Base-by-base conservation (phyloP, 352 stramenopile genomes). In the Phytophthora fragariaefolia region DNA sequence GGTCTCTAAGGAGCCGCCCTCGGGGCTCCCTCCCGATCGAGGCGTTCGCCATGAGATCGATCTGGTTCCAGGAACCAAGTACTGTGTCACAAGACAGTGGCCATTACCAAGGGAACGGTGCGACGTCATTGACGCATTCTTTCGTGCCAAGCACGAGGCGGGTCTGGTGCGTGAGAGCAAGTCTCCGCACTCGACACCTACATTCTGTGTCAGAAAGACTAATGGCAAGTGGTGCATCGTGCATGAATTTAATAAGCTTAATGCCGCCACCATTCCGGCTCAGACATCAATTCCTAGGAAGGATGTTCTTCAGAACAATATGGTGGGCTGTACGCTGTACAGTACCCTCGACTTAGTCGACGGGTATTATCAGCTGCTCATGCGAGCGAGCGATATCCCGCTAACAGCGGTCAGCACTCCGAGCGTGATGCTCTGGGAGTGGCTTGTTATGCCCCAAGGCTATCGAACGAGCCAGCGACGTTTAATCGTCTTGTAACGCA, bases 401-500 rank as follows among this genome's bases (percentile, higher is more conserved):
- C 40, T 70, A 0, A 79, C 63, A 1, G 67, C 58, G 0, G 61
- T 81, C 1, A 71, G 61, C 22, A 76, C 61, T 0, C 58, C 30
- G 30, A 36, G 30, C 30, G 30, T 7, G 8, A 34, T 34, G 63
- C n/a, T n/a, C n/a, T n/a, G n/a, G n/a, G n/a, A n/a, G n/a, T n/a
- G 74, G 48, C 77, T 76, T 0, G 63, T 74, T 10, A 71, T 74
- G 57, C 63, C 73, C 0, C 38, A 68, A 36, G 69, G 2, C 69
- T 78, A 2, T 62, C 58, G 42, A 78, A 75, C 32, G 66, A 66
- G 8, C 63, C 76, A 7, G 64, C 63, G 32, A 75, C 71, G 0
- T 83, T 80, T 57, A 80, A 83, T 66, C 55, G 75, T 15, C 9
- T 76, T 23, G 70, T 79, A 1, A 60, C 36, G 10, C 47, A 71